phyloP scores from a whole-genome alignment of 2,329 filamentous ascomycete species.

The Fusarium sp. region DNA sequence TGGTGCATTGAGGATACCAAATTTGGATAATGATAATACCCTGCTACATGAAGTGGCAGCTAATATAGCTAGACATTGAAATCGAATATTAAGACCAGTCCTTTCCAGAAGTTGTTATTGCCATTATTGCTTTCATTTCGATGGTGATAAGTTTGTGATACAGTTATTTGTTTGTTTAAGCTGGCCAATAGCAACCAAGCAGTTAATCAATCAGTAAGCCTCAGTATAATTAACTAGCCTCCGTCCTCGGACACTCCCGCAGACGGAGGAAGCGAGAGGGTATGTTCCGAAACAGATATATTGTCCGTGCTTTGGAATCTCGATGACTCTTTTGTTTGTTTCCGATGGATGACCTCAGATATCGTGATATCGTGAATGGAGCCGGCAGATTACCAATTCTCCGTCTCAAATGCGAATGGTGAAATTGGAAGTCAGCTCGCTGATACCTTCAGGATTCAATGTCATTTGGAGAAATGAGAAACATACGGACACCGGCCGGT shows the following conservation, averaged over 20 bases:
- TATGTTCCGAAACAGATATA: conserved; percentile 2
- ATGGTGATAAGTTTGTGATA: not conserved
- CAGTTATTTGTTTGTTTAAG: not conserved
- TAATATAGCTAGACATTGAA: conserved; percentile 25
- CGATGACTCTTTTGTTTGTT: conserved; percentile 1
- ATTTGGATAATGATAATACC: conserved; percentile 35
- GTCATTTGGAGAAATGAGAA: conserved; percentile 3
- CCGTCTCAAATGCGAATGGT: conserved; percentile 14
- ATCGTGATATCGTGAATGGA: conserved; percentile 1
- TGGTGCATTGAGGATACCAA: conserved; percentile 12
- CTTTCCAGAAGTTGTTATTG: not conserved
- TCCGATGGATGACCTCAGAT: not conserved
- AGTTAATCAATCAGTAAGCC: conserved; percentile 44
- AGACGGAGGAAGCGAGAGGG: conserved; percentile 30
- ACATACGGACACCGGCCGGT: conserved; percentile 42
- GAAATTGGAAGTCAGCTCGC: conserved; percentile 34
- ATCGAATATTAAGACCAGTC: not conserved
- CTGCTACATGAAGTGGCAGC: conserved; percentile 9
- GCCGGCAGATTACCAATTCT: conserved; percentile 30
- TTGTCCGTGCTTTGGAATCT: not conserved
- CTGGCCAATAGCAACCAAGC: conserved; percentile 28
- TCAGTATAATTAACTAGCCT: conserved; percentile 21
- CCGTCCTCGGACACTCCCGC: conserved; percentile 32
- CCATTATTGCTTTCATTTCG: not conserved
- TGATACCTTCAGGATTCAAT: conserved; percentile 2